A percentile compares a stretch with the other conserved stretches of the same genome.
These are phyloP conservation scores for Phyllostachys edulis DNA, from an alignment of 176 grass and related monocot species.

Conservation along the genomic window DNA sequence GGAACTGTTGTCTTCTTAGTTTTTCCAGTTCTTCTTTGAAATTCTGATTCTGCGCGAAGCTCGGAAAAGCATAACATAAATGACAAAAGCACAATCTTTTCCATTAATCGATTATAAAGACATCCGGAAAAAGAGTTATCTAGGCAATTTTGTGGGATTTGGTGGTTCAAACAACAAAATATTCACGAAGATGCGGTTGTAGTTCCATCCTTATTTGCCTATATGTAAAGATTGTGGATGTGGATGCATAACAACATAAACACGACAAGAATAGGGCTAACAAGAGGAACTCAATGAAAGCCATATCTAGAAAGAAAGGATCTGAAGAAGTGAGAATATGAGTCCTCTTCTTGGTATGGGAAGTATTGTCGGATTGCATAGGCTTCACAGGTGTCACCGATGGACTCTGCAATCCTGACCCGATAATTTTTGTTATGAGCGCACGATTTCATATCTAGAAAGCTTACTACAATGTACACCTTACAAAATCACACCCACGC, in stretches of 20 bases:
- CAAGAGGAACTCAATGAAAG: not conserved
- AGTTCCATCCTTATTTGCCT: not conserved
- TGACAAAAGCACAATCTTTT: too few relatives aligned
- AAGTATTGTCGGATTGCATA: constrained; percentile 56
- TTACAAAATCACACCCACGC: constrained; percentile 10
- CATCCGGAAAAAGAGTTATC: too few relatives aligned
- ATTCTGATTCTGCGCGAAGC: too few relatives aligned
- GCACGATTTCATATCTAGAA: constrained; percentile 13
- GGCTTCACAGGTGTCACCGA: constrained; percentile 50
- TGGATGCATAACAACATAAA: not conserved
- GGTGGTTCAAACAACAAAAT: too few relatives aligned
- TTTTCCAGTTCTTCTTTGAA: too few relatives aligned
- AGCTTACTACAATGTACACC: not conserved
- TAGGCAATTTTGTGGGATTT: too few relatives aligned
- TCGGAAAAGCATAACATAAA: too few relatives aligned
- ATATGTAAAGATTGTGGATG: not conserved
- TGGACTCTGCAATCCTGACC: constrained; percentile 46
- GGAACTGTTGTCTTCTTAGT: too few relatives aligned
- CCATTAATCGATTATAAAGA: too few relatives aligned
- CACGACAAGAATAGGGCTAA: not conserved
- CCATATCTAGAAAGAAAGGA: constrained; percentile 29
- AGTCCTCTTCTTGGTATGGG: constrained; percentile 66
- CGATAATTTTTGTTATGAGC: constrained; percentile 17
- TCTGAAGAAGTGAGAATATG: constrained; percentile 76
- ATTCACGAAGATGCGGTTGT: not conserved